Evolutionary conservation across 2,329 filamentous ascomycete genomes (phyloP), one percentile per base, ranked within the genome.

Genomic region (Botrytis deweyae): DNA sequence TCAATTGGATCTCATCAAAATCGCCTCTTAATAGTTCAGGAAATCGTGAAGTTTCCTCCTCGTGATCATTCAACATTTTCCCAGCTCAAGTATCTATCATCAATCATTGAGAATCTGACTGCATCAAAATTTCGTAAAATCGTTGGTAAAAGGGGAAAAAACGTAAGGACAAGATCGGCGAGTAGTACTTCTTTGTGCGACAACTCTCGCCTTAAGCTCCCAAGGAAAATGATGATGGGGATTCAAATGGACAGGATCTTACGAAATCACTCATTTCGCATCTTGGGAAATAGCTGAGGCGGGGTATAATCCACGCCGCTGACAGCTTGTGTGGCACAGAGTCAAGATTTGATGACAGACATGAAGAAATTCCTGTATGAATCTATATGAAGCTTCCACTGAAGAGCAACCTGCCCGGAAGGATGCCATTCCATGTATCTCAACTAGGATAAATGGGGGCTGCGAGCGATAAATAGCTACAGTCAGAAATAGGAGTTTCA

Each of bases 381-480:
- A 55, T 49, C 49, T 72, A 72, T 68, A 72, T 68, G 70, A 49
- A 59, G 70, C 62, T 72, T 72, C 63, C 40, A 59, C 38, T 59
- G 33, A 42, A 58, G 25, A 49, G 36, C 8, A 46, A 33, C 38
- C 49, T 49, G 20, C 46, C 63, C 36, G 8, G 52, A 18, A 68
- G 63, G 70, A 72, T 72, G 64, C 22, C 62, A 42, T 59, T 40
- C 70, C 70, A 67, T 72, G 70, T 25, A 49, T 16, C 16, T 38
- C 16, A 18, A 49, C 33, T 61, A 68, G 52, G 38, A 49, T 66
- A 46, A 58, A 61, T 68, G 38, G 63, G 65, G 29, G 52, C 46
- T n/a, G 63, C 42, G 63, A 14, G 63, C n/a, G 22, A 68, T 49
- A 68, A 68, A 72, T 61, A 68, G 49, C 38, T 66, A 68, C 49